A percentile compares a stretch with the other conserved stretches of the same genome.
Conservation (phyloP, 116 monocot species). For the Papilionanthe hybrid region DNA sequence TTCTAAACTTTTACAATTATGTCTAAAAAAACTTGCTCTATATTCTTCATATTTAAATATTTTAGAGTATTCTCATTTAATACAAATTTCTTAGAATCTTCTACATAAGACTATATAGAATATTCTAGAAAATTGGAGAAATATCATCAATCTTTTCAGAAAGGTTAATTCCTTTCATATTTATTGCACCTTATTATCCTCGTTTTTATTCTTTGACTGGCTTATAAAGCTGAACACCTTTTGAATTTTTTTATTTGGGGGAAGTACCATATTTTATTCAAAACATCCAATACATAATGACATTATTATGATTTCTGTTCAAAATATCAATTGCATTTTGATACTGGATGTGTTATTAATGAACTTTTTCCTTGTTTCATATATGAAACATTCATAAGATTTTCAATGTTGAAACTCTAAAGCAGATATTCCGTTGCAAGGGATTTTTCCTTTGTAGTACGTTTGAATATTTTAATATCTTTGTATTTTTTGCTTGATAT, state of each 20-base stretch:
- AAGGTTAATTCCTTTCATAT: not conserved
- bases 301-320: not conserved
- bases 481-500: constrained; percentile 1
- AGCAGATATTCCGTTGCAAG: too few relatives aligned
- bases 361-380: not conserved
- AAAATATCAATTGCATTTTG: not conserved
- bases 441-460: not conserved
- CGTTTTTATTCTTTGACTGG: not conserved
- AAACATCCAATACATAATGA: not conserved
- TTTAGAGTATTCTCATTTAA: too few relatives aligned
- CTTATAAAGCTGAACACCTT: not conserved
- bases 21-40: too few relatives aligned
- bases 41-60: too few relatives aligned
- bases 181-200: not conserved
- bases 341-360: not conserved
- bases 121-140: too few relatives aligned
- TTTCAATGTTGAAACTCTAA: not conserved
- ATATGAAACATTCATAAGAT: not conserved
- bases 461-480: not conserved
- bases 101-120: too few relatives aligned
- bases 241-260: too few relatives aligned
- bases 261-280: not conserved
- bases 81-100: too few relatives aligned
- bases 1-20: too few relatives aligned
- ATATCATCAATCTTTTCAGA: not conserved